Base-by-base conservation (phyloP, 179 eudicot genomes). In the Beta macrorhiza region DNA sequence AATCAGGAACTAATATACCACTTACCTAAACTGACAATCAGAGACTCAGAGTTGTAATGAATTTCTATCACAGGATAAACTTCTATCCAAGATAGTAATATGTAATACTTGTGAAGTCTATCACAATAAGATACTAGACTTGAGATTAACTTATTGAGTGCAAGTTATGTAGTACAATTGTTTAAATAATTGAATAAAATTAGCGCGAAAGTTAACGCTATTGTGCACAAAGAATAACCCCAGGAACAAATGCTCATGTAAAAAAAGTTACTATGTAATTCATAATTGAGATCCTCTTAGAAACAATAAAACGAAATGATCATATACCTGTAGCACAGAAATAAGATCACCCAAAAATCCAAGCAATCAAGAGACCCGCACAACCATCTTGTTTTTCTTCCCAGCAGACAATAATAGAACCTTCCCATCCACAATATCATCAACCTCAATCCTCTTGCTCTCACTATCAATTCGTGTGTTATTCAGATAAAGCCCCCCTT, bases 361-460 rank as follows among this genome's bases (percentile, higher is more conserved):
- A 32, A 55, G 56, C 25, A 63, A 72, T 89, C 84, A 93, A 76
- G 91, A 88, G 67, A 92, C 83, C 79, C 97, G 89, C 59, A 93
- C 97, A 85, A 93, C 89, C 92, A 93, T 89, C 83, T 93, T 93
- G 84, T 93, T 93, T 87, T 93, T 93, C 91, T 92, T 93, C 77
- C 98, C 98, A 8, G 98, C 97, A 52, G 98, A 93, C 64, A 93
- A 83, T 84, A 93, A 65, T 10, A 93, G 84, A 79, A 93, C 89
- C 62, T 90, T 93, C 17, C 93, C 94, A 76, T 92, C 98, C 52
- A 93, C 89, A 78, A 93, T 92, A 80, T 93, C 98, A 6, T 84
- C 88, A 49, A 78, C 88, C 82, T 87, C 93, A 79, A 93, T 86
- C 82, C 49, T 93, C 87, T 85, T 92, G 11, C 84, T 89, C 49